Conservation (phyloP, 371 early-diverging fungal species). For the Funneliformis caledonium region DNA sequence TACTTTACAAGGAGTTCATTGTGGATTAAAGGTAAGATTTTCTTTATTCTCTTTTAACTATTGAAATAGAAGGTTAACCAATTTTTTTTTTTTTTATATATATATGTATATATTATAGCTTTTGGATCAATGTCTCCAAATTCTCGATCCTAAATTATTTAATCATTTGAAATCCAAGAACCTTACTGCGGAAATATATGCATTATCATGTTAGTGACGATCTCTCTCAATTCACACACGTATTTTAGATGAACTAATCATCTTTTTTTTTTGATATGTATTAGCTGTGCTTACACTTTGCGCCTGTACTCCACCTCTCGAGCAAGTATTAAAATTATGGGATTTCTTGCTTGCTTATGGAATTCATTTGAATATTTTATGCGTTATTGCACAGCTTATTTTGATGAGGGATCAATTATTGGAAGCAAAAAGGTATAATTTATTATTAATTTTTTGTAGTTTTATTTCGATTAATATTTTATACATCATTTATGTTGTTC, state of each 20-base stretch:
- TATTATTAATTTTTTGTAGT: neutral
- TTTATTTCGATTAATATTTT: neutral
- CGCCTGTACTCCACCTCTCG: conserved; percentile 87
- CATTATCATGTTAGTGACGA: conserved; percentile 78
- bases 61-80: neutral
- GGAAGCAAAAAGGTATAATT: conserved; percentile 58
- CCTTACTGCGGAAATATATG: conserved; percentile 80
- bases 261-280: neutral
- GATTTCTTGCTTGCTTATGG: conserved; percentile 92
- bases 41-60: neutral
- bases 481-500: neutral
- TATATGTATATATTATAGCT: conserved; percentile 57
- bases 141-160: conserved; percentile 78
- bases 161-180: conserved; percentile 73
- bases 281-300: conserved; percentile 90
- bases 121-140: conserved; percentile 77
- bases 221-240: neutral
- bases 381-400: conserved; percentile 83
- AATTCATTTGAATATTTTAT: conserved; percentile 88
- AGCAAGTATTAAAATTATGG: conserved; percentile 86
- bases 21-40: conserved; percentile 75
- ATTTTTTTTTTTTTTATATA: conserved; percentile 20
- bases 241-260: neutral
- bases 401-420: conserved; percentile 78
- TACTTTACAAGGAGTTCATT: conserved; percentile 88